Base-by-base conservation (phyloP, 805 yeast species). In the Clavispora santaluciae region DNA sequence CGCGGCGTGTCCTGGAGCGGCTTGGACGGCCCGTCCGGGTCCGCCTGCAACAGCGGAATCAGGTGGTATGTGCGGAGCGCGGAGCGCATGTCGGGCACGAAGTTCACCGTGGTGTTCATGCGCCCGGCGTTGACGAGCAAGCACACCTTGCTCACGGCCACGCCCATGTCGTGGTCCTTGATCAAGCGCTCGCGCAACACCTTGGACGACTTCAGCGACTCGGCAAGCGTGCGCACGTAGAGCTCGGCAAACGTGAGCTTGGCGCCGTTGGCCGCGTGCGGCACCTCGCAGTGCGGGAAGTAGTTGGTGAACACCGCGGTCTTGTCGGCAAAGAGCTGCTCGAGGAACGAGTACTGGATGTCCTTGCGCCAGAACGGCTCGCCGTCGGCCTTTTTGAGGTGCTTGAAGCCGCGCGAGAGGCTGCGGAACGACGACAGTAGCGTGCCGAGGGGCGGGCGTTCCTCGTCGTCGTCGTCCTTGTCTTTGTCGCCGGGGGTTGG, bases 1-100 rank as follows among this genome's bases (percentile, higher is more conserved):
- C 98, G 71, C 2, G 98, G 98, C 0, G 98, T 93, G 57, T 91
- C 98, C 63, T 91, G 98, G 29, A 91, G 69, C 42, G 88, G 93
- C 57, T 85, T 87, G 12, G 66, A 54, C 35, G 70, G 51, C 23
- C 61, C 72, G 39, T 71, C 76, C 13, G 83, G 73, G 43, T 76
- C 78, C 3, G 83, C 79, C 59, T 91, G 97, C 33, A 91, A 68
- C 9, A 89, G 79, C 1, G 99, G 99, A 24, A 91, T 87, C 10
- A 95, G 85, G 63, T 91, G 97, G 58, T 86, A 91, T 0, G 97
- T 90, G 55, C 99, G 73, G 47, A 91, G 72, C 50, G 89, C 91
- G 0, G 96, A 87, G 52, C 88, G 83, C 98, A 91, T 91, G 56
- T 89, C 97, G 17, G 95, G 87, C 42, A 88, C 95, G 57, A 91